Evolutionary conservation across 1,284 basidiomycete genomes (phyloP), one percentile per base, ranked within the genome.

Genomic region (Rhodotorula sp.): DNA sequence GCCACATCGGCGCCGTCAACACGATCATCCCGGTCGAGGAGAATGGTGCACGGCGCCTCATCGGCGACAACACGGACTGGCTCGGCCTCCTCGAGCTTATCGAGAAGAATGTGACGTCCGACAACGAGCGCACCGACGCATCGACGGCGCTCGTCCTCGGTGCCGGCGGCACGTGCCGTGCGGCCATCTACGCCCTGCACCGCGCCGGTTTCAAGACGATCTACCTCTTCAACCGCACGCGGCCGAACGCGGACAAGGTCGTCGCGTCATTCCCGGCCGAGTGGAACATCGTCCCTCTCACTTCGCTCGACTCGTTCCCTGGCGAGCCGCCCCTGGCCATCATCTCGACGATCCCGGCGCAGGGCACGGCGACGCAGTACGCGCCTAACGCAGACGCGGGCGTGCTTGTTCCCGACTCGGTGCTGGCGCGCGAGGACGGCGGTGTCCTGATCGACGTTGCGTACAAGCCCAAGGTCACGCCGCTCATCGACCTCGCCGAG

Each of bases 51-150:
- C 83, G 84, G 5, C 81, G 84, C 41, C 84, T 97, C 45, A 84
- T 87, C 62, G 94, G 95, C 2, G 93, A 97, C 79, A 97, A 97
- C 82, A 96, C 93, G 0, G 94, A 97, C 80, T 97, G 93, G 89
- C 82, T 90, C 62, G 94, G 92, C 0, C 95, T 97, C 75, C 85
- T 85, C 42, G 84, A 88, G 27, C 86, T 87, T 58, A 82, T 83
- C 13, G 68, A 70, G 52, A 71, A 73, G 60, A 80, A 81, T 68
- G 85, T 84, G 49, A 72, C 74, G 25, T 63, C 76, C 41, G 72
- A 80, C 48, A 72, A 74, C 55, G 74, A 74, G 57, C 70, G 69
- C 54, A 69, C 72, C 62, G 74, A 74, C 42, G 67, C 74, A 3
- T 75, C 71, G 27, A 85, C 87, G 0, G 90, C 86, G 16, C 85